Evolutionary conservation across 2,329 filamentous ascomycete species (phyloP), one percentile per base, ranked within the genome.

Genomic region (Aspergillus carbonarius): DNA sequence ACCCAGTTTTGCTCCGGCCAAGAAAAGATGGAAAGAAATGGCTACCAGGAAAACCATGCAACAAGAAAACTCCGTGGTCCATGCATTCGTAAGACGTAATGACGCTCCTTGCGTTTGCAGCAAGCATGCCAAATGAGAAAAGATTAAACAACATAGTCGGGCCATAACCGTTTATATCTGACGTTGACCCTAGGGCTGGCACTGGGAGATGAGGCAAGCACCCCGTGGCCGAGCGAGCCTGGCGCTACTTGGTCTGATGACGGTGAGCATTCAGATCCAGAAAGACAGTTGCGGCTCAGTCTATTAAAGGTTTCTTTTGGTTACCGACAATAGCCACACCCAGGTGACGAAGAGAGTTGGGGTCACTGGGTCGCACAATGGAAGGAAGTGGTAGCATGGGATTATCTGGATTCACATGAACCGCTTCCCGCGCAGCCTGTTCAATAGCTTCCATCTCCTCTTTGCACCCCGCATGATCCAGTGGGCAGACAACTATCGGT

Each of bases 361-460:
- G 86, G 71, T 98, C 93, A 60, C 84, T 88, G 5, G 91, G 87
- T 52, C 90, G 82, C 58, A 98, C 85, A 62, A 99, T 95, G 7
- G 85, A 88, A 62, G 88, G 87, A 1, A 93, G 88, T 0, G 95
- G 93, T n/a, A 97, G 78, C 88, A 96, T 93, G 0, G 93, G 95
- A 68, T 95, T 95, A 61, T 96, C 91, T 0, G 89, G 89, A 66
- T 93, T 92, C 60, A 98, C 88, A 61, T 90, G 87, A 15, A 91
- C 89, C 1, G 95, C 93, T 67, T 98, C 93, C 75, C 93, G 93
- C 44, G 95, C 95, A 0, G 95, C 91, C 76, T 96, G 92, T 72
- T 97, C 93, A 63, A 99, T 98, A 37, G 93, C 93, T 69, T 96
- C 93, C 92, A 99, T 97, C 78, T 98, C 95, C 72, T 97, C 93